Conservation (phyloP, 306 rosid species). For the Citrullus mucosospermus region DNA sequence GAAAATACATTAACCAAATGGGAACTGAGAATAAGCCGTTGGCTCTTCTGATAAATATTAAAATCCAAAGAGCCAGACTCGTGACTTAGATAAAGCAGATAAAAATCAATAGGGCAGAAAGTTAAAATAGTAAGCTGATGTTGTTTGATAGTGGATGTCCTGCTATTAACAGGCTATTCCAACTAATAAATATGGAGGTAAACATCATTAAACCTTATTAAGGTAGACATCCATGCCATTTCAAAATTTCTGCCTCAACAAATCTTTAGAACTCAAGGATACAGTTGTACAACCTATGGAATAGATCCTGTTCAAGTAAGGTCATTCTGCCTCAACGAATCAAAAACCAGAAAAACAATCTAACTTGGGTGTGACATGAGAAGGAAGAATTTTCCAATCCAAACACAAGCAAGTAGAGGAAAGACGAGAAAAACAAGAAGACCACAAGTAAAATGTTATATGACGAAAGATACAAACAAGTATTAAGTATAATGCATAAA, state of each 20-base stretch:
- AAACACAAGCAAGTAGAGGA: background rate
- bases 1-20: background rate
- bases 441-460: background rate
- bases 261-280: background rate
- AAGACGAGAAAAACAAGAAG: background rate
- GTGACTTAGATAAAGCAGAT: background rate
- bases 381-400: background rate
- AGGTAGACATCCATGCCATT: background rate
- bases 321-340: background rate
- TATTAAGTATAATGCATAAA: background rate
- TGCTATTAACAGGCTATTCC: background rate
- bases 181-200: background rate
- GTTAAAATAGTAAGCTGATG: background rate
- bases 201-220: background rate
- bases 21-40: background rate
- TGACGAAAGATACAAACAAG: background rate
- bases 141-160: background rate
- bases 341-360: background rate
- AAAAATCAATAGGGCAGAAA: background rate
- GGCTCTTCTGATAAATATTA: background rate
- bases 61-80: background rate
- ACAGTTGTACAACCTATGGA: no score
- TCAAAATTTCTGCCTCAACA: background rate
- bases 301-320: no score
- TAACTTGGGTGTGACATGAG: background rate